Conservation (phyloP, 768 basidiomycete genomes). For the Termitomyces sp. region DNA sequence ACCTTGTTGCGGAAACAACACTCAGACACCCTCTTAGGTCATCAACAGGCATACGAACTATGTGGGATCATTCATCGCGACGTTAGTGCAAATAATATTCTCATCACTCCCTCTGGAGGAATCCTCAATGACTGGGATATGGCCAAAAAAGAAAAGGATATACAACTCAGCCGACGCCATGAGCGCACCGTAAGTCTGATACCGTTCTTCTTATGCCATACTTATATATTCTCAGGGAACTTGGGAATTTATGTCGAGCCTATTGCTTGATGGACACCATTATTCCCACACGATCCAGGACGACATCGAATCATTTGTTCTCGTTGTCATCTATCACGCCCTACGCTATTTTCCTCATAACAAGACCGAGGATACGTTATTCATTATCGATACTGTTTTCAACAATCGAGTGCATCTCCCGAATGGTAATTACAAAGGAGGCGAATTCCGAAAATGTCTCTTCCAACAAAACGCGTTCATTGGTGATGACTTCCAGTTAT, state of each 20-base stretch:
- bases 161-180: not conserved
- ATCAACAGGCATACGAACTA: constrained; percentile 6
- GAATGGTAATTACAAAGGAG: not conserved
- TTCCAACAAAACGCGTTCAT: not conserved
- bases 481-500: not conserved
- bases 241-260: constrained; percentile 11
- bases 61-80: constrained; percentile 9
- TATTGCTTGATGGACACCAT: not conserved
- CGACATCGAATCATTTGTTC: constrained; percentile 11
- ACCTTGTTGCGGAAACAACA: not conserved
- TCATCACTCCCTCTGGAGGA: too few species aligned
- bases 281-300: too few species aligned
- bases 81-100: constrained; percentile 6
- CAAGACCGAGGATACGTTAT: too few species aligned
- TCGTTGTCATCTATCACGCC: not conserved
- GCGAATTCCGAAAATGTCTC: not conserved
- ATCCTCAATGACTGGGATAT: constrained; percentile 14
- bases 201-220: not conserved
- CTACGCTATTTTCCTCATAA: too few species aligned
- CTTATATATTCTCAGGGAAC: constrained; percentile 5
- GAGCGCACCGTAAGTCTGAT: constrained; percentile 6
- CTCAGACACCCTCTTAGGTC: constrained; percentile 1
- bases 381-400: not conserved
- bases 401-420: not conserved
- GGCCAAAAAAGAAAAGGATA: not conserved